Evolutionary conservation across 2,329 filamentous ascomycete genomes (phyloP), one percentile per base, ranked within the genome.

Genomic region (Exophiala mesophila): DNA sequence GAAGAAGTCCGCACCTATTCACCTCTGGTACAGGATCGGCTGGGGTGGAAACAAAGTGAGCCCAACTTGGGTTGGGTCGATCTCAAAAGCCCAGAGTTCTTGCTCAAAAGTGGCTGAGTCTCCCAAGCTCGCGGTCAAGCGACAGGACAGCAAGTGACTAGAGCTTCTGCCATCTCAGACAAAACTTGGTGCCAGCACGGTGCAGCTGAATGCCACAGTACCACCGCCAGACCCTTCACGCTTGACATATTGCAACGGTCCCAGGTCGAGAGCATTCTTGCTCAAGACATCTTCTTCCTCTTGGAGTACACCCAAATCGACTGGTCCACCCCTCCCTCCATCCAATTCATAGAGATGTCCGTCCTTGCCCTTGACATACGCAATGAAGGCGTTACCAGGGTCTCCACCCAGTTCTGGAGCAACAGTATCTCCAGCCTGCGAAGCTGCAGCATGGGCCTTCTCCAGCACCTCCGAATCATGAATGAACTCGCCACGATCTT

Each of bases 401-500:
- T 53, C 45, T 23, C 54, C 53, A 16, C 54, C 52, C 12, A 55
- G 45, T 10, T 48, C 38, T 7, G 55, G 55, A 30, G 50, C 52
- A 16, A 34, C 45, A 15, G 49, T 57, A 38, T 58, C 57, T 12
- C 57, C 57, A 13, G 34, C 41, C 20, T 55, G 42, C 7, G 54
- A 55, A 15, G 52, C 57, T 12, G 49, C 49, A 20, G 49, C 44
- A 31, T 53, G 50, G 12, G 55, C 54, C 23, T 41, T 43, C 26
- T 59, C 55, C 12, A 59, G 34, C 17, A 46, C 34, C 3, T 63
- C 58, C 1, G 64, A 70, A 38, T 77, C 62, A 45, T 77, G 73
- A 4, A 80, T 62, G 16, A 76, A 61, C 36, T 67, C 59, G 1
- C 76, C 74, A n/a, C 76, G 65, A 21, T 69, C 63, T 4, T 49